Conservation (phyloP, 345 rosid species). For the Boechera stricta region DNA sequence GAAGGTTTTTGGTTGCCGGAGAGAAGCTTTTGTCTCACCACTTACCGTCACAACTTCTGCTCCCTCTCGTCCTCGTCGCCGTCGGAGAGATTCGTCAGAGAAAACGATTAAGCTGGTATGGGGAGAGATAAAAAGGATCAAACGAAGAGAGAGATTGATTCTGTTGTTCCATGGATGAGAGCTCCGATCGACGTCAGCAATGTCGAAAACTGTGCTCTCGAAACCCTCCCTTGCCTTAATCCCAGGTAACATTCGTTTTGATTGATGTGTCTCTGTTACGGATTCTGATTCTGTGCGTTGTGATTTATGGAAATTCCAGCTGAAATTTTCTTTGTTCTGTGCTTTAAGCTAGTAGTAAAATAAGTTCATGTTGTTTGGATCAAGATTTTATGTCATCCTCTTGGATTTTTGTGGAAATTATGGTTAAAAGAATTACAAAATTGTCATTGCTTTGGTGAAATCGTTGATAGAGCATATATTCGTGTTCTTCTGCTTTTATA, state of each 20-base stretch:
- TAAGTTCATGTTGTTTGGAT: not conserved
- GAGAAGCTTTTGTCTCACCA: not conserved
- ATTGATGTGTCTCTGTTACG: not conserved
- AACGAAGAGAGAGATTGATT: conserved; percentile 46
- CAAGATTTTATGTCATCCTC: not conserved
- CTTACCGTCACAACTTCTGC: conserved; percentile 6
- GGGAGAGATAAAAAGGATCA: conserved; percentile 42
- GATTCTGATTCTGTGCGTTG: not conserved
- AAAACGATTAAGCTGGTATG: conserved; percentile 18
- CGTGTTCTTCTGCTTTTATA: not conserved
- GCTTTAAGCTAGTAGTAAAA: too few relatives aligned
- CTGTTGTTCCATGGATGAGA: conserved; percentile 95
- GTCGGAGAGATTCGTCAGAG: not conserved
- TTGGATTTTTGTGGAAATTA: too few relatives aligned
- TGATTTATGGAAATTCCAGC: not conserved
- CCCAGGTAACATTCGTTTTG: conserved; percentile 55
- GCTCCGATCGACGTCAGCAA: conserved; percentile 69
- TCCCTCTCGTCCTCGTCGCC: not conserved
- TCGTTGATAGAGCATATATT: not conserved
- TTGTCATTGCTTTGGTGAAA: too few relatives aligned
- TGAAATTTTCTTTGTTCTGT: too few relatives aligned
- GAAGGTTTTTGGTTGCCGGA: conserved; percentile 1
- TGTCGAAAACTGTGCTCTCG: conserved; percentile 59
- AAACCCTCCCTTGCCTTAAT: conserved; percentile 74
- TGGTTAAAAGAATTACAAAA: too few relatives aligned